phyloP scores from a whole-genome alignment of 2,329 filamentous ascomycete species.

The Venturia effusa region DNA sequence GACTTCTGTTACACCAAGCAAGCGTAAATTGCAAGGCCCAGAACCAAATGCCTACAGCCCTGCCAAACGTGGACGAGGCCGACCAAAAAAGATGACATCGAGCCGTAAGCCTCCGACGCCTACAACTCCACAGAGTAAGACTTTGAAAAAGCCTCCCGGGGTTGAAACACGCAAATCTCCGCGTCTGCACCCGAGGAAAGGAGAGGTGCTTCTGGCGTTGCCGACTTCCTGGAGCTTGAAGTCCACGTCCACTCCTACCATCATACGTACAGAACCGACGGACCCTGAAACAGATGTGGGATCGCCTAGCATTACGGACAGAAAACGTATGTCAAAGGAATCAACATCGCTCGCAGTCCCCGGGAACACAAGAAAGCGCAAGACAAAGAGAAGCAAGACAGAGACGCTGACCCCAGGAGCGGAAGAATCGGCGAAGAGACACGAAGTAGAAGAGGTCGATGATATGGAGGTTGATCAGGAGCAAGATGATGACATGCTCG shows the following conservation, averaged over 20 bases:
- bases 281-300: no score
- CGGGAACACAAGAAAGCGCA: background rate
- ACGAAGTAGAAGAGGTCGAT: no score
- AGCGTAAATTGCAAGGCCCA: background rate
- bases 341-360: background rate
- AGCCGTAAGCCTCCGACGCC: background rate
- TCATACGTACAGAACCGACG: no score
- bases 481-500: no score
- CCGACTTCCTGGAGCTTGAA: no score
- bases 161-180: background rate
- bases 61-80: background rate
- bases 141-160: background rate
- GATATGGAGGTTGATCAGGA: no score
- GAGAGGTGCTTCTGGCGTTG: background rate
- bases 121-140: background rate
- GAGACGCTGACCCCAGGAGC: no score
- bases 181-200: background rate
- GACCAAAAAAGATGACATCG: background rate
- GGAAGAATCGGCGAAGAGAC: no score
- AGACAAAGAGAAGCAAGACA: background rate
- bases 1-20: background rate
- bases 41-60: background rate
- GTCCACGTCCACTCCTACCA: no score
- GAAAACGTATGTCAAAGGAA: background rate
- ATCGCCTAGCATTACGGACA: background rate